Evolutionary conservation across 2,329 filamentous ascomycete species (phyloP), one percentile per base, ranked within the genome.

Genomic region (Aspergillus candidus): DNA sequence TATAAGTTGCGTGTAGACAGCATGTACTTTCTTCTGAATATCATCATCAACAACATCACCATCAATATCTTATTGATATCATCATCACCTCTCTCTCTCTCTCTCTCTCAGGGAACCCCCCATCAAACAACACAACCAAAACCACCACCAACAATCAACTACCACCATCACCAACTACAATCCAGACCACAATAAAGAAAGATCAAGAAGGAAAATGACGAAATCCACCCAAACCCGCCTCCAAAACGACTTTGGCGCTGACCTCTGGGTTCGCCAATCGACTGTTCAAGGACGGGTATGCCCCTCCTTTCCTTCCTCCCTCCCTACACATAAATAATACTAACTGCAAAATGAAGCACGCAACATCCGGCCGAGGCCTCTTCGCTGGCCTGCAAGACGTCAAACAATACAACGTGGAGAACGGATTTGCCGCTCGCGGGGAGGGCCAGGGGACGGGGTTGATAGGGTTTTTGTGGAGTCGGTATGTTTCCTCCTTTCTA

Each of bases 351-450:
- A 2, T 13, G 30, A 36, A 66, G 57, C 61, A 57, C 34, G 41
- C 61, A 33, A 66, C 63, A 6, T 54, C 55, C 4, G 65, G 65
- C 37, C 58, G 65, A 12, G 65, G 65, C 27, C 59, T 68, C 36
- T 68, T 68, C 42, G 63, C 65, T 30, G 65, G 65, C 4, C 54
- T 68, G 2, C 65, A 68, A 42, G 65, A 68, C 31, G 52, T 54
- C 11, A 68, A 68, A 46, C 56, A 59, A 46, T 68, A 68, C 41
- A 66, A 66, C 10, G 65, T 68, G 14, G 63, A 67, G 2, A 42
- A 48, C 3, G 65, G 65, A 31, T 68, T 62, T 62, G 65, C 65
- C 5, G 55, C 57, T 15, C 58, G 65, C 17, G 54, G 50, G 32
- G 47, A 54, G 3, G 38, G 39, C 7, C 44, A 56, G 13, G 33